Conservation (phyloP, 2,329 filamentous ascomycete species). For the Dactylellina drechsleri region DNA sequence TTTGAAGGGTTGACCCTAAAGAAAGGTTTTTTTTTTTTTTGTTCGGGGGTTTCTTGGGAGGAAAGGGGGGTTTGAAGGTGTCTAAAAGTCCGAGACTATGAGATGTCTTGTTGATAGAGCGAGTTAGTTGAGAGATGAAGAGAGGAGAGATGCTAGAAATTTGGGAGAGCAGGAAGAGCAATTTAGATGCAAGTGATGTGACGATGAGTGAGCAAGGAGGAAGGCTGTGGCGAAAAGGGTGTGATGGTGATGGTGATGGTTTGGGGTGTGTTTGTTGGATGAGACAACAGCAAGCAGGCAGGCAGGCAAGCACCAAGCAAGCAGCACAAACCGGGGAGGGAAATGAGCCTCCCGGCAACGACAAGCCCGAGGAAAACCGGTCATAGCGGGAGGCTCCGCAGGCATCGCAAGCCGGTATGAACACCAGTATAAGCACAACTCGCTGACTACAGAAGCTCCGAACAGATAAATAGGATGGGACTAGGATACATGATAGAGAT, state of each 20-base stretch:
- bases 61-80: slow-evolving; percentile 3
- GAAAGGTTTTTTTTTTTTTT: slow-evolving; percentile 27
- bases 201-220: too few relatives aligned
- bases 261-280: neutral
- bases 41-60: slow-evolving; percentile 11
- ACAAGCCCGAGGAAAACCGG: slow-evolving; percentile 5
- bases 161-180: neutral
- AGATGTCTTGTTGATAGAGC: neutral
- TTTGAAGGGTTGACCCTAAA: slow-evolving; percentile 36
- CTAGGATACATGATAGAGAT: too few relatives aligned
- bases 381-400: neutral
- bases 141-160: neutral
- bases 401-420: too few relatives aligned
- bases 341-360: neutral
- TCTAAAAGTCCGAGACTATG: slow-evolving; percentile 17
- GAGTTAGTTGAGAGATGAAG: slow-evolving; percentile 3
- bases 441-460: too few relatives aligned
- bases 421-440: too few relatives aligned
- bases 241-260: neutral
- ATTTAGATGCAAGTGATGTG: slow-evolving; percentile 2
- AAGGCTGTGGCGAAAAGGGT: slow-evolving; percentile 13
- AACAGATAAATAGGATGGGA: too few relatives aligned
- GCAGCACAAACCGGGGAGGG: slow-evolving; percentile 3
- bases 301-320: slow-evolving; percentile 5
- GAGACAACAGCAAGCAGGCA: neutral